Base-by-base conservation (phyloP, 495 filamentous ascomycete genomes). In the Parathielavia hyrcaniae region DNA sequence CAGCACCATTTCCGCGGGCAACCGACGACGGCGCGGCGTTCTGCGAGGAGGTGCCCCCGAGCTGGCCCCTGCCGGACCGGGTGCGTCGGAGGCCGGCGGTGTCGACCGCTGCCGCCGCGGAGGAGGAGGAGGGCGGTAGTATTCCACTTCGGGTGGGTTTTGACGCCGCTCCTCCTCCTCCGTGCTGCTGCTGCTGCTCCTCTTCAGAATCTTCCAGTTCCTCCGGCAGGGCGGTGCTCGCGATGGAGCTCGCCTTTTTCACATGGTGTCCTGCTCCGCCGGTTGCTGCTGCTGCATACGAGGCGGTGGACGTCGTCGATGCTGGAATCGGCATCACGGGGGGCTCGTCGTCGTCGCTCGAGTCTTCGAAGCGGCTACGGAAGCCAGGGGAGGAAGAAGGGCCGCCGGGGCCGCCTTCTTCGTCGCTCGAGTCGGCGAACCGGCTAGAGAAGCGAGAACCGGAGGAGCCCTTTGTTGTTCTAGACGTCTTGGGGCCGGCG, bases 271-370 rank as follows among this genome's bases (percentile, higher is more conserved):
- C 16, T n/a, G n/a, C 53, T 1, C 55, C 39, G 10, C 20, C 11
- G 11, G 23, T 45, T 16, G 40, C 19, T 10, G 50, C 5, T 16
- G 40, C 19, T 10, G 50, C 5, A 5, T 22, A 16, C 2, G 63
- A 48, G 6, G n/a, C n/a, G n/a, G 53, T 19, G 0, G 53, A 48
- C 19, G 44, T 16, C 13, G 57, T 16, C 13, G 57, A 58, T 46
- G 11, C 57, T 17, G 11, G 58, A 52, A 2, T 57, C 32, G 70
- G 68, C 23, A 57, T 53, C 17, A 59, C 53, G 32, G 58, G 78
- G n/a, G n/a, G n/a, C n/a, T n/a, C n/a, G 19, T 87, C 85, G 40
- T 88, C 86, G 61, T 91, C 88, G 64, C 88, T 91, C 1, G 88
- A 91, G 58, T 91, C 86, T n/a, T 81, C 84, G 64, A 90, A 90